These are phyloP conservation scores for Iodosphaeria phyllophila DNA, from an alignment of 2,329 filamentous ascomycete genomes.

Conservation along the genomic window DNA sequence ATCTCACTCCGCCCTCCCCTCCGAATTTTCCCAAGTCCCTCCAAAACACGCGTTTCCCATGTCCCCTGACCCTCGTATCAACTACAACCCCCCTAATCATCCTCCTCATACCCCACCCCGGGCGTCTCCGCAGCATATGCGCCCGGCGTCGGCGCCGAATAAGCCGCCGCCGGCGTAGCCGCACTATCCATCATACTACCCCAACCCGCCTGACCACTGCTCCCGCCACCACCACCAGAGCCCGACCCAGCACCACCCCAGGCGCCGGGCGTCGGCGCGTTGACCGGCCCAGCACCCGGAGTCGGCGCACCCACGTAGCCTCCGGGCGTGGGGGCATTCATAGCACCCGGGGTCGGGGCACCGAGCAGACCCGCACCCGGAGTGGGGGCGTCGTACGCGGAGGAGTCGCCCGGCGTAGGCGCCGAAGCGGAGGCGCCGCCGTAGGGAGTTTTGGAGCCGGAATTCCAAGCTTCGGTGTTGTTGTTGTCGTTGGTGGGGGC, in stretches of 20 bases:
- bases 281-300: slow-evolving; percentile 39
- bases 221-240: too few species aligned
- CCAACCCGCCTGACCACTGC: slow-evolving; percentile 38
- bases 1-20: too few species aligned
- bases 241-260: too few species aligned
- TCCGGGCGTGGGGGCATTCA: slow-evolving; percentile 44
- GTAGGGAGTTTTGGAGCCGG: slow-evolving; percentile 64
- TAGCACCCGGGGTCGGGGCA: slow-evolving; percentile 54
- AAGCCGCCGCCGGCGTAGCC: slow-evolving; percentile 46
- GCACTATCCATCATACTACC: slow-evolving; percentile 45
- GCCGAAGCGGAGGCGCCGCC: slow-evolving; percentile 38
- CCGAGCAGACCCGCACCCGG: slow-evolving; percentile 35
- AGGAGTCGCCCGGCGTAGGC: slow-evolving; percentile 39
- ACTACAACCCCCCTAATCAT: too few species aligned
- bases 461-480: slow-evolving; percentile 45
- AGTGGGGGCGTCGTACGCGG: slow-evolving; percentile 51
- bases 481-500: too few species aligned
- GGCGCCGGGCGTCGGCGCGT: slow-evolving; percentile 51
- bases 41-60: too few species aligned
- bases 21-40: too few species aligned
- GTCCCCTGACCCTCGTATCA: too few species aligned
- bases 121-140: slow-evolving; percentile 14
- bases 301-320: slow-evolving; percentile 43
- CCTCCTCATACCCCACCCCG: slow-evolving; percentile 14
- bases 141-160: slow-evolving; percentile 43